Conservation (phyloP, 1,284 basidiomycete genomes). For the Ustilago vetiveriae region DNA sequence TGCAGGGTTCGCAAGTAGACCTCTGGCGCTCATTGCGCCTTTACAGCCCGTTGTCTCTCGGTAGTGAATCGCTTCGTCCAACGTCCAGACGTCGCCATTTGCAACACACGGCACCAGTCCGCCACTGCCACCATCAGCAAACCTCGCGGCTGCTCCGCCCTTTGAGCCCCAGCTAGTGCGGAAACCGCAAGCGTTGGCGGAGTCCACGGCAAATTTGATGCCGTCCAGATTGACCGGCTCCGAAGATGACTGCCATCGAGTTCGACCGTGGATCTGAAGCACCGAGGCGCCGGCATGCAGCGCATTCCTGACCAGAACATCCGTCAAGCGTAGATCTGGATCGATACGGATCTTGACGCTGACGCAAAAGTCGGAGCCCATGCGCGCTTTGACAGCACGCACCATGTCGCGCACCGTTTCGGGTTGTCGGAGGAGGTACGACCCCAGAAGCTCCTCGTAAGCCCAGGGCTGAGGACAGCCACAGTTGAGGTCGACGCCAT, state of each 20-base stretch:
- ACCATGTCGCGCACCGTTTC: constrained; percentile 73
- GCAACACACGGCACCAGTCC: constrained; percentile 72
- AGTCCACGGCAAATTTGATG: constrained; percentile 72
- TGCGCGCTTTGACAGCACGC: constrained; percentile 70
- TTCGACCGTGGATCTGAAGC: constrained; percentile 73
- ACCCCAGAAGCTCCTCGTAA: constrained; percentile 72
- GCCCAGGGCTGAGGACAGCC: constrained; percentile 67
- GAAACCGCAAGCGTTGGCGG: constrained; percentile 63
- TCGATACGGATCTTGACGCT: constrained; percentile 74
- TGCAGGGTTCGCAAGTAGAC: constrained; percentile 73
- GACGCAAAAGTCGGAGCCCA: constrained; percentile 72
- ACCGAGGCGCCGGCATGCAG: constrained; percentile 70
- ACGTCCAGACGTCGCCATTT: constrained; percentile 73
- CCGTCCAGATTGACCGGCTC: constrained; percentile 71
- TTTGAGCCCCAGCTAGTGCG: constrained; percentile 45
- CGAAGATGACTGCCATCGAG: constrained; percentile 71
- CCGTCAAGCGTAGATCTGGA: constrained; percentile 70
- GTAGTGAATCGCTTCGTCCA: constrained; percentile 69
- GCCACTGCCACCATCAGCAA: constrained; percentile 60
- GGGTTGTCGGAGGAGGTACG: constrained; percentile 72
- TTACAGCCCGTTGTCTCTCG: constrained; percentile 70
- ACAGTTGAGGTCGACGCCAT: constrained; percentile 74
- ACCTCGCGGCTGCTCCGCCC: constrained; percentile 36
- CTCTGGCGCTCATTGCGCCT: constrained; percentile 74
- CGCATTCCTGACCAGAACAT: constrained; percentile 71